Evolutionary conservation across 805 yeast genomes (phyloP), one percentile per base, ranked within the genome.

Genomic region (Candida taoyuanica): DNA sequence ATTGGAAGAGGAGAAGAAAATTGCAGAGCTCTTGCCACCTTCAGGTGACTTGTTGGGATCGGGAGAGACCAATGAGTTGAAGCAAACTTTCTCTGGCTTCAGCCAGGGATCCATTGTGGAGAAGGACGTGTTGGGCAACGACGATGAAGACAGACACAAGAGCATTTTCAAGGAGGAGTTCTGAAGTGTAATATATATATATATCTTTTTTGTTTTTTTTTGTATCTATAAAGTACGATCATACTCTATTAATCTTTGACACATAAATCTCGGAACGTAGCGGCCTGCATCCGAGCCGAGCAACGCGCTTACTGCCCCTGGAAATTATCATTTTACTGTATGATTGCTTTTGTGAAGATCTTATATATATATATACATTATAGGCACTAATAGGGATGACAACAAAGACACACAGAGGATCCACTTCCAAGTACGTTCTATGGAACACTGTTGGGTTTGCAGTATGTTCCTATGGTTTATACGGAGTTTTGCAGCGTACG

Each of bases 31-130:
- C 18, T 36, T 63, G 43, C 68, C 69, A 38, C 61, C 68, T 56
- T 8, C 48, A 29, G 36, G 35, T 27, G 40, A 41, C n/a, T 37
- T 47, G 48, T 48, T 47, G 36, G 51, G 44, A 26, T 7, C 24
- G 11, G 24, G 9, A 8, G 9, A 7, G 11, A 21, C 24, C 24
- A 21, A 21, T 34, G 60, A 53, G 23, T 40, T 55, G 34, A 51
- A 53, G 38, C 52, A 56, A 34, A 67, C 71, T 2, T 69, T 69
- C 43, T 58, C 68, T 18, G 70, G 69, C 3, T 69, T 69, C 48
- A 63, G 69, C n/a, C 73, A 69, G 50, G 73, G 73, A 19, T 68
- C 73, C 5, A 60, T 45, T 15, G 58, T 50, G 25, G 55, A 48
- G 30, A 53, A 47, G 32, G 55, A 48, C 5, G 43, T 42, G n/a